Base-by-base conservation (phyloP, 2,329 filamentous ascomycete species). In the Aphanoascus verrucosus region DNA sequence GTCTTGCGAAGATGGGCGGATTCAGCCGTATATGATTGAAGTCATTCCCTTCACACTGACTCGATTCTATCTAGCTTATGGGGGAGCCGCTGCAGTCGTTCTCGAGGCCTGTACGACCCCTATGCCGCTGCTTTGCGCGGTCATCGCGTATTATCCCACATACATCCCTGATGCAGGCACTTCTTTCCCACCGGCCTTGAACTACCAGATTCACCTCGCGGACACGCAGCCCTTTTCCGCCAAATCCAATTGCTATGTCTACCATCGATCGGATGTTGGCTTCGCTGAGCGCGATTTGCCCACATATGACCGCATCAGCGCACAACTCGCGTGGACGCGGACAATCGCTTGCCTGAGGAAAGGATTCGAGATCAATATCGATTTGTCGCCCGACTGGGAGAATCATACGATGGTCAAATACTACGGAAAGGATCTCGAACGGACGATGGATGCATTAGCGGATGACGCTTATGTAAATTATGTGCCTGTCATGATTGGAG, bases 241-340 rank as follows among this genome's bases (percentile, higher is more conserved):
- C n/a, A 63, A 67, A 38, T 72, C 72, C 53, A 69, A 69, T 23
- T 68, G 71, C 3, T 82, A 76, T 61, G 74, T 74, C 0, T 84
- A 84, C 59, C 72, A 75, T 9, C 72, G 74, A 56, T 78, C 69
- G 0, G 70, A 80, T 49, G 69, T 80, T 0, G 86, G 86, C 0
- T 89, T 90, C 57, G 85, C 85, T 0, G 85, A 89, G 66, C 75
- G 77, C 17, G 80, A 87, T 53, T 65, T 86, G 32, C 81, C 85
- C 1, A 79, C 84, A 58, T 88, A 81, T 60, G 77, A 88, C 58
- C 72, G 76, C 8, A 72, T 85, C 2, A 77, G 77, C 0, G 79
- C 83, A 1, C 76, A 78, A n/a, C 62, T 88, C 17, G 84, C 85
- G 0, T 88, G 83, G 77, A 80, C 76, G n/a, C 74, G 86, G 6